Evolutionary conservation across 139 green algal species (phyloP), one percentile per base, ranked within the genome.

Genomic region (Micractinium conductrix): DNA sequence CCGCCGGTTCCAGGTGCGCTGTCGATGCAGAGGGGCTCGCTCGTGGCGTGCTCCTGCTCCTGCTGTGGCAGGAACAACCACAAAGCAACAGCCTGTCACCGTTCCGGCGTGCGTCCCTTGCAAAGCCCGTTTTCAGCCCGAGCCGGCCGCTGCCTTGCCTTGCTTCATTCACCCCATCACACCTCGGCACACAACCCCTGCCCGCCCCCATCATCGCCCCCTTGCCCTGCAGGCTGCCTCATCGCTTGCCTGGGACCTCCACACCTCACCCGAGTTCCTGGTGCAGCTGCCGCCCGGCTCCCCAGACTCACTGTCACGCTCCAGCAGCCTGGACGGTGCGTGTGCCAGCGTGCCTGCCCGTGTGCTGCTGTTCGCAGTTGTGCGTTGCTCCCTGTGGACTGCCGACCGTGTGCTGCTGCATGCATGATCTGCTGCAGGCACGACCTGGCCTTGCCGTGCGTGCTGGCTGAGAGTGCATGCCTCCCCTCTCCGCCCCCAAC

Each of bases 221-320:
- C 74, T 30, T 5, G 6, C 73, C 45, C 75, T 67, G 76, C 76
- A 82, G 76, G 26, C 28, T 1, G 74, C 45, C 17, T 43, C 76
- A 24, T 81, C 74, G 17, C 74, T 84, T 43, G 76, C 84, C 43
- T 79, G 44, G 76, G 84, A 88, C 79, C 65, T 88, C 65, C 78
- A 88, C 84, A 79, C 84, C 60, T 88, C 84, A 7, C 74, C 84
- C 4, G 84, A 88, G 37, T 88, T 83, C 55, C 84, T 84, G 73
- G 83, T 84, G 78, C 78, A 87, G 74, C 78, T 84, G 60, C 69
- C 78, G 12, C 74, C 74, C 26, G 74, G 83, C 35, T 78, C 65
- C 6, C 62, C 69, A 4, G 28, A 37, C 50, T 60, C 69, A 10
- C 53, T 60, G 3, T 72, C 80, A 2, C 83, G 48, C 74, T 72